Evolutionary conservation across 306 rosid genomes (phyloP).

Genomic region (Trichosanthes cucumerina): DNA sequence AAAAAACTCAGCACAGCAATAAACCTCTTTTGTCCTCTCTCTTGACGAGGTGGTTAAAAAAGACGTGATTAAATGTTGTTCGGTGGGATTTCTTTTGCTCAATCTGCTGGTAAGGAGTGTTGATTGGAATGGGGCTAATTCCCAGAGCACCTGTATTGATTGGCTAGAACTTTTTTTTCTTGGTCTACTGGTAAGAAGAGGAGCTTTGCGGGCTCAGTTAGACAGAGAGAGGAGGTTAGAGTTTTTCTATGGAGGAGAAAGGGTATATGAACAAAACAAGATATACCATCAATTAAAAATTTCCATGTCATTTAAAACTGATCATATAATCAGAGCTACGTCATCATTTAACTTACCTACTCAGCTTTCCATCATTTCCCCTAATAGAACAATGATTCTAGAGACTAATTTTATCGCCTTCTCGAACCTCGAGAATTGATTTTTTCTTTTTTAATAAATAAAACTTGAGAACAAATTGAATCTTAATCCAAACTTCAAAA

Average conservation of each 20-base stretch:
- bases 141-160: too few relatives aligned
- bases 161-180: too few relatives aligned
- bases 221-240: background rate
- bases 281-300: background rate
- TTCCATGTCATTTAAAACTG: background rate
- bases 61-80: too few relatives aligned
- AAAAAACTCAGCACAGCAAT: background rate
- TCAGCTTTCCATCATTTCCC: background rate
- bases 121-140: too few relatives aligned
- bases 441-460: background rate
- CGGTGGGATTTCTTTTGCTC: background rate
- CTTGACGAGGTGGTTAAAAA: background rate
- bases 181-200: too few relatives aligned
- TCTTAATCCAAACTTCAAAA: background rate
- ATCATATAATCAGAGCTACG: background rate
- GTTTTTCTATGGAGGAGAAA: background rate
- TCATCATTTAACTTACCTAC: background rate
- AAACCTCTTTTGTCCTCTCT: background rate
- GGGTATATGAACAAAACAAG: too few relatives aligned
- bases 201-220: background rate
- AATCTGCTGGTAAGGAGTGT: background rate
- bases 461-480: background rate
- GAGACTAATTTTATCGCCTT: background rate
- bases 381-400: background rate
- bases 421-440: background rate